Percentiles rank a stretch among this genome's conserved stretches.
Conservation (phyloP, 1,284 basidiomycete species). For the Bjerkandera adusta region DNA sequence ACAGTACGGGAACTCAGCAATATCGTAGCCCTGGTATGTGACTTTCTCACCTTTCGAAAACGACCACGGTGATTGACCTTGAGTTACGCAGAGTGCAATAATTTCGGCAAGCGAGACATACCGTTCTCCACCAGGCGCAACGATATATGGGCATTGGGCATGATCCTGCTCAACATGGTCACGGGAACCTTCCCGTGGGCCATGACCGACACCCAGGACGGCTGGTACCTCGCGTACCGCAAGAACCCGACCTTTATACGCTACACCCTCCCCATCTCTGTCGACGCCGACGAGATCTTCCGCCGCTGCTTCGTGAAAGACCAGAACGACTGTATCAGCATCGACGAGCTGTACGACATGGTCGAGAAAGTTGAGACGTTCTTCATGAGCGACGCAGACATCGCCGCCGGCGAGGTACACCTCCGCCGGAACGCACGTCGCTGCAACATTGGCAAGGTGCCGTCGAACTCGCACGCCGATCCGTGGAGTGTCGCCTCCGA, state of each 20-base stretch:
- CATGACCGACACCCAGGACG: conserved; percentile 68
- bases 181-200: conserved; percentile 87
- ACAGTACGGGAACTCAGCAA: conserved; percentile 47
- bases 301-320: conserved; percentile 31
- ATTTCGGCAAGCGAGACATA: conserved; percentile 9
- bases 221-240: conserved; percentile 49
- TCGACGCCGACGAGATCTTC: conserved; percentile 53
- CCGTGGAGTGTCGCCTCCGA: neutral
- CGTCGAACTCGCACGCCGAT: too few relatives aligned
- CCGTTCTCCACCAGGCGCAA: conserved; percentile 70
- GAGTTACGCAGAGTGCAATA: conserved; percentile 24
- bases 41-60: neutral
- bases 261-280: conserved; percentile 71
- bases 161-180: conserved; percentile 64
- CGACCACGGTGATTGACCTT: too few relatives aligned
- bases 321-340: conserved; percentile 11
- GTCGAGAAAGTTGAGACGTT: conserved; percentile 11
- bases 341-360: conserved; percentile 14
- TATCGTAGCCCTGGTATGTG: conserved; percentile 56
- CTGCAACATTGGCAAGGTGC: too few relatives aligned
- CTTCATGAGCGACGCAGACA: conserved; percentile 18
- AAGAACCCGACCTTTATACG: conserved; percentile 63
- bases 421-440: neutral
- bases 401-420: neutral
- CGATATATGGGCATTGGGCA: conserved; percentile 85